These are phyloP conservation scores for Piper longum DNA, from an alignment of 164 flowering plant species.

Conservation along the genomic window DNA sequence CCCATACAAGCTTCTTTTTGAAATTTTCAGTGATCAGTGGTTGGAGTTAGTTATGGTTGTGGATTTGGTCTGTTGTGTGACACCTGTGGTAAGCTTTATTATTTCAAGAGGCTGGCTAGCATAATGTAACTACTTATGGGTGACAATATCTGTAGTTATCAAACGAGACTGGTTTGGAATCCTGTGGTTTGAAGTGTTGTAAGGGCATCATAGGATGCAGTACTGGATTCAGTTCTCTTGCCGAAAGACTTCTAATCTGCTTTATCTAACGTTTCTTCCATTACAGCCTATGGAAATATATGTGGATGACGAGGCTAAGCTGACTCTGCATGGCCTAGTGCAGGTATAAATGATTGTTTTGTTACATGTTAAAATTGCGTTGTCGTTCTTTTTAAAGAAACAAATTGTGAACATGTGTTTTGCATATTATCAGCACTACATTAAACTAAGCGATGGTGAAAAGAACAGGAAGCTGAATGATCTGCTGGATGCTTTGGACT, in stretches of 20 bases:
- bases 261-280: slow-evolving; percentile 61
- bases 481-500: slow-evolving; percentile 96
- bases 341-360: slow-evolving; percentile 40
- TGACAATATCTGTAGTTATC: background rate
- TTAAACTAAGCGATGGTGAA: slow-evolving; percentile 82
- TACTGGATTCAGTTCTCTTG: slow-evolving; percentile 57
- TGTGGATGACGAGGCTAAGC: slow-evolving; percentile 97
- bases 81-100: background rate
- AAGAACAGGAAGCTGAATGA: slow-evolving; percentile 96
- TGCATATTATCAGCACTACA: slow-evolving; percentile 63
- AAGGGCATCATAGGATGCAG: slow-evolving; percentile 32
- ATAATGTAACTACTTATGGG: background rate
- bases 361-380: background rate
- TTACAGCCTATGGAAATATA: slow-evolving; percentile 99
- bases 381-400: background rate
- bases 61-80: background rate
- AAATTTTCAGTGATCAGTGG: background rate
- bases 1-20: background rate
- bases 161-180: background rate
- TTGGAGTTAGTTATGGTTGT: background rate
- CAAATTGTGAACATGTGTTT: background rate
- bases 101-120: background rate
- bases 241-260: slow-evolving; percentile 44
- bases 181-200: background rate
- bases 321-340: slow-evolving; percentile 97